A percentile compares a stretch with the other conserved stretches of the same genome.
Evolutionary conservation across 495 filamentous ascomycete genomes (phyloP).

Genomic region (Aspergillus kassunensis): DNA sequence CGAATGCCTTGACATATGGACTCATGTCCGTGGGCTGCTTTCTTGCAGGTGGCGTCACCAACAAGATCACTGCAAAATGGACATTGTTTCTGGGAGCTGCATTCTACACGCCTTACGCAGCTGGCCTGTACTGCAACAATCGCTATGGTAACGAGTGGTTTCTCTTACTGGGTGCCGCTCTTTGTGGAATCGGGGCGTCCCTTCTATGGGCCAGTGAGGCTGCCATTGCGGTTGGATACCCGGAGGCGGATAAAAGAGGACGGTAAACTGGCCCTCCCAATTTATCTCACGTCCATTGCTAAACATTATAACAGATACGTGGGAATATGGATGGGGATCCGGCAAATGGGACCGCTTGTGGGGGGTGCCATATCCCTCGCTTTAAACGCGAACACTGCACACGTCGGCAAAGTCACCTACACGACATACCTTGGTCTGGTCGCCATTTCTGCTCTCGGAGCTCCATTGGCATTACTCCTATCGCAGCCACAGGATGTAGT

Average conservation of each 20-base stretch:
- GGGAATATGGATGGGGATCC: constrained; percentile 55
- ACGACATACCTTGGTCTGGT: constrained; percentile 53
- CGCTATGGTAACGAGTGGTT: constrained; percentile 56
- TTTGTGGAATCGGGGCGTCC: constrained; percentile 50
- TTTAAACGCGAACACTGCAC: constrained; percentile 43
- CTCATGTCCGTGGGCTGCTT: constrained; percentile 56
- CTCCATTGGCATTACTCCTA: constrained; percentile 48
- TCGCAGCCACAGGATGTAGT: constrained; percentile 54
- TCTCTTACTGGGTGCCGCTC: constrained; percentile 50
- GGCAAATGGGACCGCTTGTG: constrained; percentile 53
- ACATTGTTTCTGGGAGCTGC: constrained; percentile 53
- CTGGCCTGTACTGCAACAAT: constrained; percentile 56
- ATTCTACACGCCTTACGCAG: constrained; percentile 54
- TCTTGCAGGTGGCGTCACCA: constrained; percentile 48
- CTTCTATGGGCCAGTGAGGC: constrained; percentile 57
- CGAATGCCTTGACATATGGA: constrained; percentile 53
- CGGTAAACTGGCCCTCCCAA: constrained; percentile 32
- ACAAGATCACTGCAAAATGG: constrained; percentile 50
- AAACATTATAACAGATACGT: too few relatives aligned
- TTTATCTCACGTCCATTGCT: too few relatives aligned
- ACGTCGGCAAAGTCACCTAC: constrained; percentile 51
- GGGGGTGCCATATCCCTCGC: constrained; percentile 54
- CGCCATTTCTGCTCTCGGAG: constrained; percentile 47
- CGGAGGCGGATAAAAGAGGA: constrained; percentile 48
- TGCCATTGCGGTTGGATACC: constrained; percentile 55